phyloP scores from a whole-genome alignment of 768 basidiomycete genomes.

The Trametes meyenii region DNA sequence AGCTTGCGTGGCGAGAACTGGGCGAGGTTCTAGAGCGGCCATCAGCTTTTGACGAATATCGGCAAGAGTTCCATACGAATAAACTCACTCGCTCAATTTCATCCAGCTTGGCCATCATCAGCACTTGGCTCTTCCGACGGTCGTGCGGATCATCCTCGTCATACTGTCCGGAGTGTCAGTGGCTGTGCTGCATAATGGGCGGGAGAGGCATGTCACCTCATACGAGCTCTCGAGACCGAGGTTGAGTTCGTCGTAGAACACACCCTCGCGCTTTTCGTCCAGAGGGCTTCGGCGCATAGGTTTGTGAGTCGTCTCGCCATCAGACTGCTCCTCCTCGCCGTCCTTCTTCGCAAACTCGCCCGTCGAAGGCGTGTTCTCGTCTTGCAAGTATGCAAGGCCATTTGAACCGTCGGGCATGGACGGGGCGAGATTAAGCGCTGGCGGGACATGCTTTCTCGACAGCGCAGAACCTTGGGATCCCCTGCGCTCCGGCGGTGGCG shows the following conservation, averaged over 20 bases:
- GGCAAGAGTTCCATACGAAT: slow-evolving; percentile 14
- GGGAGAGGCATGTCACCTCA: slow-evolving; percentile 34
- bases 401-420: slow-evolving; percentile 35
- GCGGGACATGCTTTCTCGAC: slow-evolving; percentile 51
- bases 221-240: slow-evolving; percentile 49
- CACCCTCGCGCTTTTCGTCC: slow-evolving; percentile 50
- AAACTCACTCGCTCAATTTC: slow-evolving; percentile 70
- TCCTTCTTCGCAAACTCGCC: slow-evolving; percentile 1
- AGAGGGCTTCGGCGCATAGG: slow-evolving; percentile 35
- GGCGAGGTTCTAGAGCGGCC: slow-evolving; percentile 23
- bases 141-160: slow-evolving; percentile 76
- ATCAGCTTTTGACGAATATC: neutral
- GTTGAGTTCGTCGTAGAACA: slow-evolving; percentile 49
- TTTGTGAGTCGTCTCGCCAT: slow-evolving; percentile 24
- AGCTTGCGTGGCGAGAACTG: slow-evolving; percentile 33
- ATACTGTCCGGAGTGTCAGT: slow-evolving; percentile 46
- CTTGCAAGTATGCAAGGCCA: slow-evolving; percentile 52
- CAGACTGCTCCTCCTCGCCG: slow-evolving; percentile 14
- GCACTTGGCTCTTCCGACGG: slow-evolving; percentile 70
- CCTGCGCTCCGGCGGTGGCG: slow-evolving; percentile 30
- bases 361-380: slow-evolving; percentile 26
- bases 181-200: slow-evolving; percentile 5
- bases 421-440: slow-evolving; percentile 49
- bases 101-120: slow-evolving; percentile 76
- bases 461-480: slow-evolving; percentile 24